These are phyloP conservation scores for Plectosphaerella sp. DNA, from an alignment of 2,329 filamentous ascomycete species.

Conservation along the genomic window DNA sequence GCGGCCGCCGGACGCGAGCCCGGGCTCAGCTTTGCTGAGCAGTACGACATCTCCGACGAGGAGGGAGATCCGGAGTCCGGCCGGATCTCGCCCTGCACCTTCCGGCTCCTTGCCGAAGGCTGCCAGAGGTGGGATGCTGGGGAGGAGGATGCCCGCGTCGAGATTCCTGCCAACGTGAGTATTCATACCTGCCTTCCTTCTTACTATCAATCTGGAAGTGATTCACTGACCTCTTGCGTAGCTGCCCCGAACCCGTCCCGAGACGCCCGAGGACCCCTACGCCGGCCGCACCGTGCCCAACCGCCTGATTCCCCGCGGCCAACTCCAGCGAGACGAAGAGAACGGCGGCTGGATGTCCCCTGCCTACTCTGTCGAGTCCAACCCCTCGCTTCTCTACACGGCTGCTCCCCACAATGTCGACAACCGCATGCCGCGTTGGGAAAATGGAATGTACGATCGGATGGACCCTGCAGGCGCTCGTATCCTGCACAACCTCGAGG, in stretches of 20 bases:
- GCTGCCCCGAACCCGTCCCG: slow-evolving; percentile 9
- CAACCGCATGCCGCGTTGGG: slow-evolving; percentile 9
- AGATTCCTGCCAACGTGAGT: slow-evolving; percentile 15
- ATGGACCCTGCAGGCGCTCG: slow-evolving; percentile 10
- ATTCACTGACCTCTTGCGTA: neutral
- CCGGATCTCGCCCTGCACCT: slow-evolving; percentile 36
- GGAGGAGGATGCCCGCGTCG: slow-evolving; percentile 7
- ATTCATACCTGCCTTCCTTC: neutral
- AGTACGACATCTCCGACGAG: slow-evolving; percentile 29
- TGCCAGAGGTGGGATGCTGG: slow-evolving; percentile 22
- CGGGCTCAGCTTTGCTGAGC: neutral
- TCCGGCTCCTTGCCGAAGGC: slow-evolving; percentile 31
- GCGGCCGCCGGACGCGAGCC: neutral
- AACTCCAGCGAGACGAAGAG: slow-evolving; percentile 16
- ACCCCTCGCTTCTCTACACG: slow-evolving; percentile 11
- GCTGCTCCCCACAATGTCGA: neutral
- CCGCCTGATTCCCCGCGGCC: slow-evolving; percentile 4
- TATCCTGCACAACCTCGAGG: slow-evolving; percentile 8
- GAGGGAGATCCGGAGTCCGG: slow-evolving; percentile 31
- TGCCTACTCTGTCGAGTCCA: slow-evolving; percentile 8
- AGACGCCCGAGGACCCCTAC: slow-evolving; percentile 2
- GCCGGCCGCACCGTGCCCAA: slow-evolving; percentile 2
- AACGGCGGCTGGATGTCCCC: slow-evolving; percentile 10
- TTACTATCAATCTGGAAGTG: neutral
- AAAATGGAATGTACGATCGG: slow-evolving; percentile 10